Evolutionary conservation across 768 basidiomycete genomes (phyloP).

Genomic region (Glaciozyma antarctica): DNA sequence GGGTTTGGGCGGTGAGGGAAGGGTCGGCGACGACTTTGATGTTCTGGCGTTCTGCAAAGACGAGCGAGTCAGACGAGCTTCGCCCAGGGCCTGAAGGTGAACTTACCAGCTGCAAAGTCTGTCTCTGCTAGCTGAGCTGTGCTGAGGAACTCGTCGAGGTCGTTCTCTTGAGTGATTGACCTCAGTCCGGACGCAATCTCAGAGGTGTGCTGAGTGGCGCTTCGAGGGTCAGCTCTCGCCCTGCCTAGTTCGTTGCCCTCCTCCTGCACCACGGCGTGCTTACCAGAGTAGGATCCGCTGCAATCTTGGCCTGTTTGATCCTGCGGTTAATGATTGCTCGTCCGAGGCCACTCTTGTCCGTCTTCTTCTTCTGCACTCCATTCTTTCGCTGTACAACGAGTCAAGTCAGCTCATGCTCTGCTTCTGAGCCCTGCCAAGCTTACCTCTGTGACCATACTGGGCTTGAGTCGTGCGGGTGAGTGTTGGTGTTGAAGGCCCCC

Average conservation of each 20-base stretch:
- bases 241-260: background rate
- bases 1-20: slow-evolving; percentile 36
- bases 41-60: slow-evolving; percentile 40
- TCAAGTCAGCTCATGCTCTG: too few species aligned
- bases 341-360: slow-evolving; percentile 55
- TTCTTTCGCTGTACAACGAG: background rate
- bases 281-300: slow-evolving; percentile 32
- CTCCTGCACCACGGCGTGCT: slow-evolving; percentile 4
- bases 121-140: slow-evolving; percentile 90
- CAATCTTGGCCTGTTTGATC: slow-evolving; percentile 60
- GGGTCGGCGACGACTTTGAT: slow-evolving; percentile 41
- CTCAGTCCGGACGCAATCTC: slow-evolving; percentile 64
- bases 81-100: slow-evolving; percentile 9
- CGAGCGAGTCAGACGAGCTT: background rate
- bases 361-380: background rate
- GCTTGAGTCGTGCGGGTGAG: background rate
- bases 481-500: background rate
- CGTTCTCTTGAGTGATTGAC: slow-evolving; percentile 90
- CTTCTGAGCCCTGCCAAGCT: too few species aligned
- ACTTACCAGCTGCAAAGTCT: slow-evolving; percentile 86
- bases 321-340: slow-evolving; percentile 90
- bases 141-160: slow-evolving; percentile 89
- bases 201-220: slow-evolving; percentile 69
- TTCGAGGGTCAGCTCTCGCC: slow-evolving; percentile 48
- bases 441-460: too few species aligned